phyloP scores from a whole-genome alignment of 495 filamentous ascomycete genomes.

The Copromyces sp. region DNA sequence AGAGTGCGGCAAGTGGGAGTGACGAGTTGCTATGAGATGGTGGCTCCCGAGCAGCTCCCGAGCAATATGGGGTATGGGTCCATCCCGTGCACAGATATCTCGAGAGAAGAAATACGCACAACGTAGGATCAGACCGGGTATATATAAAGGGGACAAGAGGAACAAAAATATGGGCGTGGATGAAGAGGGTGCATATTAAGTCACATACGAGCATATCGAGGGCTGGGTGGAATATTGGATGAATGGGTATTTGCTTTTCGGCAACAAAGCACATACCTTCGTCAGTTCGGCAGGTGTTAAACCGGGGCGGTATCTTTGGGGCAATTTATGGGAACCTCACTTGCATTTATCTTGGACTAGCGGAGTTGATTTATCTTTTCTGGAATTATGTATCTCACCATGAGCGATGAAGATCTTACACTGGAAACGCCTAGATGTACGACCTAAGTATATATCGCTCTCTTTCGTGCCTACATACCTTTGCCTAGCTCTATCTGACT shows the following conservation, averaged over 20 bases:
- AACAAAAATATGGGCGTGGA: background rate
- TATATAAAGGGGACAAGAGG: background rate
- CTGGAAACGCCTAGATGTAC: background rate
- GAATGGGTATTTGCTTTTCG: background rate
- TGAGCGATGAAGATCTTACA: background rate
- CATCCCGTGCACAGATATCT: background rate
- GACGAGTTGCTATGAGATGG: conserved; percentile 59
- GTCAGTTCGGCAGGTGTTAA: background rate
- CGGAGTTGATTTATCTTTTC: background rate
- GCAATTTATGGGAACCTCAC: background rate
- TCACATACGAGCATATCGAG: background rate
- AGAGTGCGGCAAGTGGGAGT: conserved; percentile 58
- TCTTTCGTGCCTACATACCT: background rate
- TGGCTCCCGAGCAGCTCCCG: background rate
- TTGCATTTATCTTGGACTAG: background rate
- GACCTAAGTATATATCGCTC: background rate
- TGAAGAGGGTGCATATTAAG: background rate
- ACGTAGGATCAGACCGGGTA: background rate
- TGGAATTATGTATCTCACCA: background rate
- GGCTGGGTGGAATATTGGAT: background rate
- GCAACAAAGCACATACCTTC: background rate
- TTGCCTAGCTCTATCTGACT: background rate
- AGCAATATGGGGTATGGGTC: background rate
- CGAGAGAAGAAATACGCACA: background rate
- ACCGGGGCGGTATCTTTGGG: background rate